phyloP scores from a whole-genome alignment of 2,329 filamentous ascomycete genomes.

The Neofusicoccum umdonicola region DNA sequence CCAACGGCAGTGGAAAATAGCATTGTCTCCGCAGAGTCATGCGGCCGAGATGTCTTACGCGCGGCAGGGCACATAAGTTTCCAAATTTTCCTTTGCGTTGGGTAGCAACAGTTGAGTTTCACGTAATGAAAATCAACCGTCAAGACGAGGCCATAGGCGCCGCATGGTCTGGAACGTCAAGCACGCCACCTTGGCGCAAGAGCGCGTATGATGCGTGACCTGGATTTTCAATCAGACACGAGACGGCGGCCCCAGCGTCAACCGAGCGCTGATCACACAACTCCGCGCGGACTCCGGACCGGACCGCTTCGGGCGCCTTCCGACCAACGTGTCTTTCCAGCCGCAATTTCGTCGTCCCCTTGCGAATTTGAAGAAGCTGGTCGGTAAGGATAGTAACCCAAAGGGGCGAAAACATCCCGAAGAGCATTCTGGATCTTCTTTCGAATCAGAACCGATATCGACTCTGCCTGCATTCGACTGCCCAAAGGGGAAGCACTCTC shows the following conservation, averaged over 20 bases:
- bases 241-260: background rate
- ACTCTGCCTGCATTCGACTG: background rate
- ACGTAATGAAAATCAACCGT: background rate
- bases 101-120: background rate
- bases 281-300: too few relatives aligned
- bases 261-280: too few relatives aligned
- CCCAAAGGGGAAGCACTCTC: background rate
- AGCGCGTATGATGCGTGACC: background rate
- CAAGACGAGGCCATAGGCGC: background rate
- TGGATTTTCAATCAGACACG: background rate
- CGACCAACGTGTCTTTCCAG: too few relatives aligned
- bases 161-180: background rate
- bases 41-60: background rate
- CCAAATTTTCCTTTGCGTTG: background rate
- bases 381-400: background rate
- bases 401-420: constrained; percentile 9
- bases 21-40: background rate
- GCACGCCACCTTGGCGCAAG: background rate
- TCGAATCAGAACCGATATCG: background rate
- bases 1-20: background rate
- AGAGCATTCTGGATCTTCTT: background rate
- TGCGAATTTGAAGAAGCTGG: background rate
- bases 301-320: too few relatives aligned
- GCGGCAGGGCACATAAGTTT: background rate
- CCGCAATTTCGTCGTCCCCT: background rate